Base-by-base conservation (phyloP, 2,329 filamentous ascomycete genomes). In the Shiraia bambusicola region DNA sequence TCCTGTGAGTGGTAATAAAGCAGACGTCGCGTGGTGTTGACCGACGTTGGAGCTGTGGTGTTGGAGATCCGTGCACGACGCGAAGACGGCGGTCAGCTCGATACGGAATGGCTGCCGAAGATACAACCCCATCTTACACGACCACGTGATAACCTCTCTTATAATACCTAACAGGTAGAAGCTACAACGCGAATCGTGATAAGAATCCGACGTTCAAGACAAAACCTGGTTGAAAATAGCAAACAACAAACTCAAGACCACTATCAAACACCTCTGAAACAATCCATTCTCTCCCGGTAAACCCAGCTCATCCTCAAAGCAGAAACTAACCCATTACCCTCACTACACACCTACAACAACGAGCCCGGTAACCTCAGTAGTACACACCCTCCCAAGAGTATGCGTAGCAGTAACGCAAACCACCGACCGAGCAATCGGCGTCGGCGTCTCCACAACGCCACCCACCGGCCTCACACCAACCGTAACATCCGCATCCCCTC, bases 181-280 rank as follows among this genome's bases (percentile, higher is more conserved):
- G n/a, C n/a, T n/a, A n/a, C n/a, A n/a, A n/a, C n/a, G n/a, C n/a
- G n/a, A n/a, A n/a, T n/a, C n/a, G n/a, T n/a, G n/a, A n/a, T n/a
- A n/a, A n/a, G n/a, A n/a, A n/a, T n/a, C n/a, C n/a, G n/a, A n/a
- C n/a, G n/a, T n/a, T n/a, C n/a, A n/a, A n/a, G n/a, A n/a, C n/a
- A n/a, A n/a, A n/a, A n/a, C n/a, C n/a, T n/a, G n/a, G n/a, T n/a
- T n/a, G n/a, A n/a, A n/a, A n/a, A n/a, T n/a, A n/a, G n/a, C n/a
- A n/a, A n/a, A n/a, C n/a, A n/a, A n/a, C n/a, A 13, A 13, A 3
- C 25, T 34, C 12, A 15, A 38, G 13, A 28, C 17, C 31, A n/a
- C 17, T 5, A 43, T 14, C 9, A 9, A 24, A 26, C 12, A 43
- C 32, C 24, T 47, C 42, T 47, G 42, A 48, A 37, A 48, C 51